Percentiles rank a stretch among this genome's conserved stretches.
Evolutionary conservation across 1,284 basidiomycete genomes (phyloP).

Genomic region (Boletus subluridellus): DNA sequence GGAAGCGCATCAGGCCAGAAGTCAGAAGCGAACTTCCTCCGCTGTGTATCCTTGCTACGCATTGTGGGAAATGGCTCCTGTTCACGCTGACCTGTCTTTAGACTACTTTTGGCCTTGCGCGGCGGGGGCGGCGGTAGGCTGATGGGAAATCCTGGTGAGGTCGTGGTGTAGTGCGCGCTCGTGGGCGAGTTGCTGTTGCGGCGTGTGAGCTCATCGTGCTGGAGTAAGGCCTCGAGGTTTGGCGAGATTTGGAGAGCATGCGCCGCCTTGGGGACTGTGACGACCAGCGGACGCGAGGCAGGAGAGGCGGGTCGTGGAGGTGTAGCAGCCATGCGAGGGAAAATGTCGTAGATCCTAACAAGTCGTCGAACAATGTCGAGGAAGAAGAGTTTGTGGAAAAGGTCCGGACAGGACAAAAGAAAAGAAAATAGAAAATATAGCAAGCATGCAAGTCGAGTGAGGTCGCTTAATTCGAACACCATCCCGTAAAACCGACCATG

Average conservation of each 20-base stretch:
- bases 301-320: constrained; percentile 25
- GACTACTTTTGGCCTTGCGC: constrained; percentile 12
- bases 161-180: background rate
- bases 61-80: constrained; percentile 11
- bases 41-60: constrained; percentile 20
- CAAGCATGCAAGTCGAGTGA: background rate
- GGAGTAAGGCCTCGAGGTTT: constrained; percentile 58
- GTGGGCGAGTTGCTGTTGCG: constrained; percentile 28
- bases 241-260: constrained; percentile 51
- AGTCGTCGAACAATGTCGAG: background rate
- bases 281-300: background rate
- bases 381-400: background rate
- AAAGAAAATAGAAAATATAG: background rate
- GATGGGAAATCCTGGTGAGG: constrained; percentile 22
- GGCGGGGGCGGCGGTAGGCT: constrained; percentile 33
- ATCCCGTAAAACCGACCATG: constrained; percentile 8
- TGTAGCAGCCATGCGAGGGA: constrained; percentile 16
- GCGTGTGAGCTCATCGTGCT: constrained; percentile 51
- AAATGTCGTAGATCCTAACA: background rate
- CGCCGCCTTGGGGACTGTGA: background rate
- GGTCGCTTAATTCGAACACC: constrained; percentile 23
- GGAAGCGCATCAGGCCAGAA: constrained; percentile 24
- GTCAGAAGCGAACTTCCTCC: constrained; percentile 17
- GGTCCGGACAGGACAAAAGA: background rate
- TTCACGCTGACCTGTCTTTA: constrained; percentile 17